Conservation (phyloP, 257 asterid species). For the Nicotiana knightiana region DNA sequence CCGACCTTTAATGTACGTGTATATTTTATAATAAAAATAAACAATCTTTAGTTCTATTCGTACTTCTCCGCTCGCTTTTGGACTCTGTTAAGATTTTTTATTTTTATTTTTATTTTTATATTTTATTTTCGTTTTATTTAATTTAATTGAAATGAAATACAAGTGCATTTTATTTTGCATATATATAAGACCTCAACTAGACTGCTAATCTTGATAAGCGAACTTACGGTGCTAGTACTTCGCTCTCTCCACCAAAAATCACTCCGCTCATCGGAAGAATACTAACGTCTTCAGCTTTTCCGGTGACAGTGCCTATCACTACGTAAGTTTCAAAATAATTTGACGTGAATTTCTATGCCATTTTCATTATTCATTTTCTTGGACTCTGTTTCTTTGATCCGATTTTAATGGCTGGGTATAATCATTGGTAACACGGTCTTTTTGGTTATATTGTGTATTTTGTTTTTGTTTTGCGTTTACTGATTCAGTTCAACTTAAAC, state of each 20-base stretch:
- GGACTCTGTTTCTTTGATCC: slow-evolving; percentile 43
- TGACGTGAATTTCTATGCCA: background rate
- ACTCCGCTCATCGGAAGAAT: background rate
- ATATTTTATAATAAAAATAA: background rate
- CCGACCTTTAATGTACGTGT: background rate
- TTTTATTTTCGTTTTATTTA: no score
- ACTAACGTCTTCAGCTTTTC: background rate
- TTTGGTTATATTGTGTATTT: background rate
- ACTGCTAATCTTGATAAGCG: slow-evolving; percentile 31
- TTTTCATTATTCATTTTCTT: slow-evolving; percentile 8
- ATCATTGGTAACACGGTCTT: slow-evolving; percentile 22
- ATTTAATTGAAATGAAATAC: background rate
- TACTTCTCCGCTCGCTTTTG: slow-evolving; percentile 1
- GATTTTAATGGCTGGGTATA: slow-evolving; percentile 33
- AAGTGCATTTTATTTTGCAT: background rate
- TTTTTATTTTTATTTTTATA: background rate
- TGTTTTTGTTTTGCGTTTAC: background rate
- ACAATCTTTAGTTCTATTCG: background rate
- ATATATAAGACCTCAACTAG: slow-evolving; percentile 14
- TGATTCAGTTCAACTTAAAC: slow-evolving; percentile 9
- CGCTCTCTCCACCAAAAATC: background rate
- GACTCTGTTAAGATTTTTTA: background rate
- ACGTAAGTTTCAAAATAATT: slow-evolving; percentile 3
- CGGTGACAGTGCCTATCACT: slow-evolving; percentile 15
- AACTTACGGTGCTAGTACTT: slow-evolving; percentile 39